A percentile compares a stretch with the other conserved stretches of the same genome.
Evolutionary conservation across 192 early-diverging fungal species (phyloP).

Genomic region (Rhizophagus sp.): DNA sequence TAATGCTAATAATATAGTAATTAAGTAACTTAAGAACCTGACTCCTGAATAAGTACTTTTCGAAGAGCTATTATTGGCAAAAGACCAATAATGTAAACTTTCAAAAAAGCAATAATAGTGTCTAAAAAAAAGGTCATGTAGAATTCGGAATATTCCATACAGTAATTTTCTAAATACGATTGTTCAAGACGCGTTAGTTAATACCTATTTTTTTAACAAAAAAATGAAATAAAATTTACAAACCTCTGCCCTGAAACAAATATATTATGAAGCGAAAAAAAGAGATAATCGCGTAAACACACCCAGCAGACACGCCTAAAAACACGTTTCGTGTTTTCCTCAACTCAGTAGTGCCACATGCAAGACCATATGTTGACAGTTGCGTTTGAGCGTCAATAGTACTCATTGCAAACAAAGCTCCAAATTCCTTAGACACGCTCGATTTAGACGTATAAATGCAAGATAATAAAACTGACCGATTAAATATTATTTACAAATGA

Average conservation of each 20-base stretch:
- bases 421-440: no score
- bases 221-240: neutral
- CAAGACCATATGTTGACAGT: neutral
- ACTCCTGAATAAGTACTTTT: constrained; percentile 6
- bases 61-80: constrained; percentile 4
- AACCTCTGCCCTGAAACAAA: neutral
- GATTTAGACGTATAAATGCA: no score
- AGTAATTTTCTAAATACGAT: neutral
- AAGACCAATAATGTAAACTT: constrained; percentile 5
- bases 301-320: neutral
- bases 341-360: neutral
- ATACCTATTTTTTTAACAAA: neutral
- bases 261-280: neutral
- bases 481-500: no score
- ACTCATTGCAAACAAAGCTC: neutral
- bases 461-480: no score
- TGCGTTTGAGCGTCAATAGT: neutral
- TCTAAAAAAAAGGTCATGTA: neutral
- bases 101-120: neutral
- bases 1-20: no score
- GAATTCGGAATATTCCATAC: neutral
- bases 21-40: neutral
- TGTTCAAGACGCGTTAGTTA: neutral
- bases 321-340: neutral
- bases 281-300: neutral